These are phyloP conservation scores for Rubus idaeus DNA, from an alignment of 306 rosid species.

Conservation along the genomic window DNA sequence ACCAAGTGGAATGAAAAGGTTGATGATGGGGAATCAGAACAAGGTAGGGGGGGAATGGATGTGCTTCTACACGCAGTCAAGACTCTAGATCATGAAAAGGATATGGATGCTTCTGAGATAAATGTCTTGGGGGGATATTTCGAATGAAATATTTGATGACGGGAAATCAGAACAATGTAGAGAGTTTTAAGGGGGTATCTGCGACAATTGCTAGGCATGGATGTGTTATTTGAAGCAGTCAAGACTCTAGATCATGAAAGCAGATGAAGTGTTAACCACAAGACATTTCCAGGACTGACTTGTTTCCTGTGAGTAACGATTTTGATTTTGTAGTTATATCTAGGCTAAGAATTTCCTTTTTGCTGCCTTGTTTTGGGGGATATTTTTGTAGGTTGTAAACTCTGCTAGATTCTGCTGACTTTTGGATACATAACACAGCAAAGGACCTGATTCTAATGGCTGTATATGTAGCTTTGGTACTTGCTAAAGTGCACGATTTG, in stretches of 20 bases:
- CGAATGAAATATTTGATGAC: not conserved
- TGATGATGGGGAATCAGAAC: constrained; percentile 45
- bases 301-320: constrained; percentile 12
- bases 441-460: constrained; percentile 43
- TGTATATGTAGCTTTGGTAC: constrained; percentile 22
- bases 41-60: constrained; percentile 73
- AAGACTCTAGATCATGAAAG: constrained; percentile 59
- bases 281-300: constrained; percentile 19
- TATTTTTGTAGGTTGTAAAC: constrained; percentile 56
- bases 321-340: constrained; percentile 33
- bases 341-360: constrained; percentile 25
- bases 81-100: constrained; percentile 61
- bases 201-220: constrained; percentile 51
- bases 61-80: constrained; percentile 81
- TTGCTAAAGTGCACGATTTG: constrained; percentile 20
- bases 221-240: constrained; percentile 71
- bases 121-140: not conserved
- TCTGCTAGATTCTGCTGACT: constrained; percentile 44
- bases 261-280: constrained; percentile 17
- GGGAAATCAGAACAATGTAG: not conserved
- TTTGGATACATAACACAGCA: constrained; percentile 37
- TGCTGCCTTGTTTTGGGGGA: constrained; percentile 31
- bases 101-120: constrained; percentile 35
- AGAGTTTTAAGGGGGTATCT: not conserved
- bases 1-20: constrained; percentile 44